Evolutionary conservation across 345 rosid species (phyloP), one percentile per base, ranked within the genome.

Genomic region (Toxicodendron radicans): DNA sequence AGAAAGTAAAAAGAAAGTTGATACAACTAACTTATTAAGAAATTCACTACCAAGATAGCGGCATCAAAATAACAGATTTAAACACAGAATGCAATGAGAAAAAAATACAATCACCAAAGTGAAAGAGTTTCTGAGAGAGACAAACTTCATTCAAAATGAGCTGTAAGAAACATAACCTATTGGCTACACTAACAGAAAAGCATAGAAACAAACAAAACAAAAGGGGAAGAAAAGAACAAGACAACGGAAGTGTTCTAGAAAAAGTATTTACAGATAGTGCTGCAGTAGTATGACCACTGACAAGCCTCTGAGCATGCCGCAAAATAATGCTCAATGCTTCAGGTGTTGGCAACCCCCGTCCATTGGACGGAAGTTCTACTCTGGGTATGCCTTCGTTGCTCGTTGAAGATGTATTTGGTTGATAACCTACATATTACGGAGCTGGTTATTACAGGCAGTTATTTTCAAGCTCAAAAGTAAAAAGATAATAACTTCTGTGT

Each of bases 311-410:
- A 54, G 87, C 89, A 66, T 78, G 93, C 70, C 84, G 86, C 78
- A 93, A 51, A 73, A 93, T 86, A 73, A 78, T 78, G 70, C 80
- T 71, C 72, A 95, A 84, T 54, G 89, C 91, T 86, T 89, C 97
- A 68, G 85, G 86, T 1, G 94, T 84, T 30, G 92, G 88, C 78
- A 83, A 62, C 64, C 92, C 93, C 67, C 51, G 83, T 41, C 75
- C 79, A 75, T 73, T 83, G 43, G 83, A 73, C 66, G 93, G 92
- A 74, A 88, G 80, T 51, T 84, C 93, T 21, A 70, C 75, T 68
- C 79, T 83, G 64, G 83, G 87, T 10, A 23, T 66, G 30, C 78
- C 80, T 73, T 79, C 81, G 6, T 80, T 32, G 65, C 75, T 81
- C 32, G 76, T 77, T 64, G 85, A 75, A 68, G 92, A 76, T 63